These are phyloP conservation scores for Alternaria gansuensis DNA, from an alignment of 2,329 filamentous ascomycete genomes.

Conservation along the genomic window DNA sequence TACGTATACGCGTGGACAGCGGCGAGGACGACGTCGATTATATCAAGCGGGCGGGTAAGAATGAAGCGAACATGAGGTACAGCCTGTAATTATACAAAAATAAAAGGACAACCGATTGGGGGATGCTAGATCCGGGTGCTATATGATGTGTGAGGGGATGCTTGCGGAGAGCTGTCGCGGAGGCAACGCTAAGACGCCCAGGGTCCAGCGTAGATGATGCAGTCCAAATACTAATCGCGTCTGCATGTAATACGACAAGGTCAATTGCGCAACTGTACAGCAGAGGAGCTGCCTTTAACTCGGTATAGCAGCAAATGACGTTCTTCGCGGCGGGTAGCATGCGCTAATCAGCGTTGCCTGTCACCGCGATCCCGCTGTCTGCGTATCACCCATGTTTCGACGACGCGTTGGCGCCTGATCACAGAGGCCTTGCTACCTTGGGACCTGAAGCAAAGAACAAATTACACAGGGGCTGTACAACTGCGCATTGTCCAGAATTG, in stretches of 20 bases:
- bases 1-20: conserved; percentile 3
- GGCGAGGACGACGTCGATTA: conserved; percentile 16
- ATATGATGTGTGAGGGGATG: conserved; percentile 33
- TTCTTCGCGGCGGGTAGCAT: not conserved
- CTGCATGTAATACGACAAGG: not conserved
- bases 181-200: conserved; percentile 38
- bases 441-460: not conserved
- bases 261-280: not conserved
- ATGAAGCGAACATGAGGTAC: conserved; percentile 16
- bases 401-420: conserved; percentile 8
- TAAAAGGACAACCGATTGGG: conserved; percentile 4
- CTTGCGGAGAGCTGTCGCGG: conserved; percentile 37
- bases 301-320: not conserved
- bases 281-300: not conserved
- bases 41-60: conserved; percentile 10
- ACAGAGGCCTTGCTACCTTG: not conserved
- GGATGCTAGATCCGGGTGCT: not conserved
- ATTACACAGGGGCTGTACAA: not conserved
- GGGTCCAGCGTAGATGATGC: conserved; percentile 27
- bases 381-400: conserved; percentile 16
- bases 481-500: not conserved
- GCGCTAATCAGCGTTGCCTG: conserved; percentile 19
- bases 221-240: not conserved
- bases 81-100: conserved; percentile 8
- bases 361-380: conserved; percentile 21